These are phyloP conservation scores for Picochlorum costavermella DNA, from an alignment of 139 green algal genomes.

Conservation along the genomic window DNA sequence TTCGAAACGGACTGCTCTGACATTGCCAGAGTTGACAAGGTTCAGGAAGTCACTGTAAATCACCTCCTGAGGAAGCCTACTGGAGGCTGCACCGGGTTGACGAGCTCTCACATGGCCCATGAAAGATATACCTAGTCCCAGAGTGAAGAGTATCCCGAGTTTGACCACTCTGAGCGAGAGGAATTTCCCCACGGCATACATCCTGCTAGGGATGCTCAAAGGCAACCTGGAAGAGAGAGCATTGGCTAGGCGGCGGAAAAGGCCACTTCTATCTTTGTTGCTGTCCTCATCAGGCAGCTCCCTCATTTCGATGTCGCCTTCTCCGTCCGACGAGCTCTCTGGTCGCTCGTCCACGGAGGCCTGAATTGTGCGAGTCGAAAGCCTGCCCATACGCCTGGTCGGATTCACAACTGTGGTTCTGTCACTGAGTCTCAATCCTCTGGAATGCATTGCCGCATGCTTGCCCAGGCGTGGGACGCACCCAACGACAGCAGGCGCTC, in stretches of 20 bases:
- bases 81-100: background rate
- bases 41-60: conserved; percentile 70
- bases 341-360: too few relatives aligned
- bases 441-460: too few relatives aligned
- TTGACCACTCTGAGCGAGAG: background rate
- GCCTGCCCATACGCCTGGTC: too few relatives aligned
- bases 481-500: too few relatives aligned
- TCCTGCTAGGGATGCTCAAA: background rate
- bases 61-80: conserved; percentile 20
- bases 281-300: too few relatives aligned
- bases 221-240: background rate
- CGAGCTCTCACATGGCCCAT: background rate
- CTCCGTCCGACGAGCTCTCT: too few relatives aligned
- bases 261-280: background rate
- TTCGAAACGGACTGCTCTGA: conserved; percentile 57
- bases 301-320: too few relatives aligned
- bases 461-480: too few relatives aligned
- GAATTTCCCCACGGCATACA: background rate
- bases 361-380: too few relatives aligned
- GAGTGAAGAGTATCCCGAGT: background rate
- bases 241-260: conserved; percentile 1
- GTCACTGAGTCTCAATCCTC: too few relatives aligned
- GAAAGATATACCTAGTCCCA: background rate
- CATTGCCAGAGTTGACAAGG: conserved; percentile 45
- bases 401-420: too few relatives aligned